phyloP scores from a whole-genome alignment of 2,329 filamentous ascomycete genomes.

The Trichoderma asperellum region DNA sequence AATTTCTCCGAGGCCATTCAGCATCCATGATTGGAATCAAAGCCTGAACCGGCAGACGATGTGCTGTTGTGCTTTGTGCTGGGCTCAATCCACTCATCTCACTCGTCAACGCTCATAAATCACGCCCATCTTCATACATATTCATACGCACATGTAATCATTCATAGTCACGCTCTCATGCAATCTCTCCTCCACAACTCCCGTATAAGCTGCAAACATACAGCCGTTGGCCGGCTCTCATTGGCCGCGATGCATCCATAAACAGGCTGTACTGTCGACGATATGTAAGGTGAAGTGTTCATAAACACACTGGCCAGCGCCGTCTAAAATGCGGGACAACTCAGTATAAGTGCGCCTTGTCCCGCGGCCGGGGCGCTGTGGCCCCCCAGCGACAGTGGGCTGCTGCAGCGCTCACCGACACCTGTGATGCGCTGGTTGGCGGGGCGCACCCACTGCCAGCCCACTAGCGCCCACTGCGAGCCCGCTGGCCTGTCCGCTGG shows the following conservation, averaged over 20 bases:
- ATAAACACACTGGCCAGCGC: conserved; percentile 28
- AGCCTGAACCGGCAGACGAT: neutral
- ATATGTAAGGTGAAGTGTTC: conserved; percentile 26
- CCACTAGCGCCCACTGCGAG: conserved; percentile 17
- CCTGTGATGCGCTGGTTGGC: conserved; percentile 29
- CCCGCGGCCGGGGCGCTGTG: neutral
- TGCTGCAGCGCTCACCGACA: conserved; percentile 29
- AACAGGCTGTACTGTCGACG: neutral
- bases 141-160: neutral
- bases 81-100: neutral
- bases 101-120: neutral
- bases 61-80: neutral
- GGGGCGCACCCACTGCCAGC: conserved; percentile 20
- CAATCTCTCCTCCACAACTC: neutral
- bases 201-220: neutral
- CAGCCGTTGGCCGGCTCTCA: neutral
- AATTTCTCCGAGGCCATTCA: neutral
- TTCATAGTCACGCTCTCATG: neutral
- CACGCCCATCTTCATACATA: neutral
- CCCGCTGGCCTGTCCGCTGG: conserved; percentile 18
- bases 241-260: conserved; percentile 3
- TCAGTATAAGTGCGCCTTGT: neutral
- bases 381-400: conserved; percentile 21
- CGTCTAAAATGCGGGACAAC: conserved; percentile 23
- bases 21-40: neutral